Base-by-base conservation (phyloP, 2,329 filamentous ascomycete species). In the Arthrinium phaeospermum region DNA sequence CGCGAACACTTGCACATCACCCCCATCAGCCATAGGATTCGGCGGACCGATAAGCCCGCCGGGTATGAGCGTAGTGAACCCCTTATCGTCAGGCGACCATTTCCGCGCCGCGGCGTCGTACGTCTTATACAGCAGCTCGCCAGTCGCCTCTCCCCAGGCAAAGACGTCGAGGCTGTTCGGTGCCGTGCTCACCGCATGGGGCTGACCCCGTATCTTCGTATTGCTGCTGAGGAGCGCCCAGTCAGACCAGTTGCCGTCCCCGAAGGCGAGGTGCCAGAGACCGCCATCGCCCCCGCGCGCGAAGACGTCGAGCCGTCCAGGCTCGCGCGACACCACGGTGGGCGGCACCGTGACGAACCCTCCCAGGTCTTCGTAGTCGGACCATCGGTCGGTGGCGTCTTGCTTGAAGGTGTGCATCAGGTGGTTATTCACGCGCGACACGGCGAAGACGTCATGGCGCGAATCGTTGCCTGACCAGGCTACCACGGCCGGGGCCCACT, bases 311-410 rank as follows among this genome's bases (percentile, higher is more conserved):
- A 70, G 24, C 4, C n/a, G 16, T 10, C 61, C 61, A 1, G 24
- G 5, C 24, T 12, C 14, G 13, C 70, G 44, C 4, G 57, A 68
- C 1, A 71, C 34, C 0, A 49, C 27, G 3, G 34, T 30, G 0
- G 70, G 70, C 13, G 61, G 61, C 19, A 53, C 67, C 7, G 70
- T 71, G 4, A 51, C 19, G 24, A 71, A 71, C 3, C 70, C 70
- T 2, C 24, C 24, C 30, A 71, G n/a, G 16, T 71, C 45, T 51
- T 68, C 61, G 45, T 68, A 67, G 3, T n/a, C n/a, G n/a, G n/a
- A n/a, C n/a, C n/a, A n/a, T n/a, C n/a, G n/a, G n/a, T n/a, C n/a
- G n/a, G n/a, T n/a, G n/a, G n/a, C n/a, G n/a, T n/a, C n/a, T n/a
- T n/a, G n/a, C n/a, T n/a, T n/a, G 34, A 24, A 41, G 19, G n/a